Base-by-base conservation (phyloP, 2,329 filamentous ascomycete species). In the Fusarium newnesense region DNA sequence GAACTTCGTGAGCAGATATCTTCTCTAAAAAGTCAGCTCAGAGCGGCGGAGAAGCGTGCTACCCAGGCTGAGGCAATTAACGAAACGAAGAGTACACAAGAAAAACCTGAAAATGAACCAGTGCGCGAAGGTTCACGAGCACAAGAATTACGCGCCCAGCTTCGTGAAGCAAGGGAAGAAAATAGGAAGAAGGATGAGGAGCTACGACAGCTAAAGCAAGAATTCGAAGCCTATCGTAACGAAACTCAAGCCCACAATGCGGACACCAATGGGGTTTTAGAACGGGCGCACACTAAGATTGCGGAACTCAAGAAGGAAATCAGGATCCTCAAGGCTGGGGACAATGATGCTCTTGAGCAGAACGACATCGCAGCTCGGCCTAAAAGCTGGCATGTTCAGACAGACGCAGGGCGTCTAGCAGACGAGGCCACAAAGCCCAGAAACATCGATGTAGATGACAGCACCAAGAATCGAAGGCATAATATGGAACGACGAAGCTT, bases 271-370 rank as follows among this genome's bases (percentile, higher is more conserved):
- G 84, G 86, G 21, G 87, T 90, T 5, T 73, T 91, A 49, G 84
- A 87, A 60, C 86, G 86, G 70, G 88, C 89, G 62, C 88, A 90
- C 66, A 83, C 84, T 43, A 89, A 89, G 78, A 89, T 91, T 67
- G 81, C 85, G 13, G 84, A 87, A 47, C 83, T 91, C 12, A 88
- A 87, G 78, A 87, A 85, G 72, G 86, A 89, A 71, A 79, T 90
- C 43, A 84, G 83, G 65, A 79, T 79, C 2, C 79, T 90, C 6
- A 87, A 86, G 75, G 75, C 76, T 11, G 46, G 71, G 19, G 74
- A 76, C 11, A 62, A 69, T 42, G 65, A 52, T 58, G 40, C 39
- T 36, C 32, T n/a, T 21, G 60, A 70, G n/a, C 46, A 65, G 30
- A 21, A 70, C 12, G 72, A 73, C 13, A 60, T 44, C 11, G 72